phyloP scores from a whole-genome alignment of 2,329 filamentous ascomycete genomes.

The Verticillium alfalfae region DNA sequence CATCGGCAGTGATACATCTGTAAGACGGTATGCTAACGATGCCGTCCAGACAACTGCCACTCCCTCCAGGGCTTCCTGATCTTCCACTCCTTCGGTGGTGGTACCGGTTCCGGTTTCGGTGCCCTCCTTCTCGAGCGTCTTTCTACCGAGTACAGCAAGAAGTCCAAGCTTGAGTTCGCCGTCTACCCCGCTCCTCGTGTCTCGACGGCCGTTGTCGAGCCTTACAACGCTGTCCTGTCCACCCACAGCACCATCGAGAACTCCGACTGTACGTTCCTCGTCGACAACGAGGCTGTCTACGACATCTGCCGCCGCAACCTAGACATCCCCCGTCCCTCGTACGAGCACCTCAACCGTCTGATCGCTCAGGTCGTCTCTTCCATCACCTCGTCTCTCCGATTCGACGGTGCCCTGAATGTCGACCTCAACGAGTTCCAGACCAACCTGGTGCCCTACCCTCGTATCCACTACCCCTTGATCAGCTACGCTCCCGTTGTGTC shows the following conservation, averaged over 20 bases:
- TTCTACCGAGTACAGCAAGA: slow-evolving; percentile 69
- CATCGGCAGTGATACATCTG: not conserved
- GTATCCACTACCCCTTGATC: slow-evolving; percentile 70
- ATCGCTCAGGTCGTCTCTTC: slow-evolving; percentile 72
- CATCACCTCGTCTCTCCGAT: slow-evolving; percentile 67
- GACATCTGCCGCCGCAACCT: slow-evolving; percentile 70
- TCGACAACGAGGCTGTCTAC: slow-evolving; percentile 71
- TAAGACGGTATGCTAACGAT: slow-evolving; percentile 11
- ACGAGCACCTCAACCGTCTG: slow-evolving; percentile 67
- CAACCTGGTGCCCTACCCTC: slow-evolving; percentile 68
- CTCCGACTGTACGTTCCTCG: slow-evolving; percentile 73
- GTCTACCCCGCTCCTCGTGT: slow-evolving; percentile 67
- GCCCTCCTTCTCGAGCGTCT: slow-evolving; percentile 68
- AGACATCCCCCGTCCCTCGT: slow-evolving; percentile 63
- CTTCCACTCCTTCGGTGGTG: slow-evolving; percentile 71
- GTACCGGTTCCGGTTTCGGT: slow-evolving; percentile 68
- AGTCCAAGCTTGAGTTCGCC: slow-evolving; percentile 71
- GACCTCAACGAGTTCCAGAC: slow-evolving; percentile 76
- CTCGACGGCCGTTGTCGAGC: slow-evolving; percentile 66
- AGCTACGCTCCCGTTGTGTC: slow-evolving; percentile 69
- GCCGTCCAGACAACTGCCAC: slow-evolving; percentile 59
- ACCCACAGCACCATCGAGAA: slow-evolving; percentile 74
- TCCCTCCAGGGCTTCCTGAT: slow-evolving; percentile 69
- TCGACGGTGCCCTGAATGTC: slow-evolving; percentile 68
- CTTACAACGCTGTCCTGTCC: slow-evolving; percentile 68